Conservation (phyloP, 1,284 basidiomycete species). For the Boletus sp. region DNA sequence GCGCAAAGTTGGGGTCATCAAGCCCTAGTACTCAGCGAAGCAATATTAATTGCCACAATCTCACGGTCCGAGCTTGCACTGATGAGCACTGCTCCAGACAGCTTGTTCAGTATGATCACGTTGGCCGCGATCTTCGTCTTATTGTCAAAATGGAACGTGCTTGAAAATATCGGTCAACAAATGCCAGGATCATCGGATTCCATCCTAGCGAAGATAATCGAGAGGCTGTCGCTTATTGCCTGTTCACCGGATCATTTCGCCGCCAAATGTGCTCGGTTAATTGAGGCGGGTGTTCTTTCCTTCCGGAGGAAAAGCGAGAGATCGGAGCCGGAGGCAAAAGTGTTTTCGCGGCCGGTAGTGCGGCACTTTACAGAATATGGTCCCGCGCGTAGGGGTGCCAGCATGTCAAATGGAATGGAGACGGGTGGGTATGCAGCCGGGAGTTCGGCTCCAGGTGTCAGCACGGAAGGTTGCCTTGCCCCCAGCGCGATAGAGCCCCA, state of each 20-base stretch:
- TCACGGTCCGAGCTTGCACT: constrained; percentile 39
- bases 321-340: constrained; percentile 21
- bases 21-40: constrained; percentile 44
- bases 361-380: constrained; percentile 31
- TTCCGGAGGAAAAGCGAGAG: constrained; percentile 37
- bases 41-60: constrained; percentile 41
- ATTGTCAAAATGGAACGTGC: constrained; percentile 44
- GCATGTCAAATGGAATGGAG: constrained; percentile 24
- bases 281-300: constrained; percentile 40
- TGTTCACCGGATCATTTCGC: constrained; percentile 45
- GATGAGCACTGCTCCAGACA: constrained; percentile 48
- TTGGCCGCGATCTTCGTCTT: constrained; percentile 47
- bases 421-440: constrained; percentile 20
- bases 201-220: constrained; percentile 41
- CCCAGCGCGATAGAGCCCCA: constrained; percentile 20
- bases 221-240: constrained; percentile 39
- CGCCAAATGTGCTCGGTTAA: constrained; percentile 46
- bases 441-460: constrained; percentile 11
- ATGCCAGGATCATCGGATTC: constrained; percentile 44
- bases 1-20: constrained; percentile 46
- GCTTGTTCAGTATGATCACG: constrained; percentile 46
- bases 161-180: constrained; percentile 39
- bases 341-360: constrained; percentile 28
- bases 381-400: constrained; percentile 23
- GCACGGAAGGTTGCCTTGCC: background rate